A percentile compares a stretch with the other conserved stretches of the same genome.
These are phyloP conservation scores for Dothideomycetes sp. DNA, from an alignment of 2,329 filamentous ascomycete genomes.

Conservation along the genomic window DNA sequence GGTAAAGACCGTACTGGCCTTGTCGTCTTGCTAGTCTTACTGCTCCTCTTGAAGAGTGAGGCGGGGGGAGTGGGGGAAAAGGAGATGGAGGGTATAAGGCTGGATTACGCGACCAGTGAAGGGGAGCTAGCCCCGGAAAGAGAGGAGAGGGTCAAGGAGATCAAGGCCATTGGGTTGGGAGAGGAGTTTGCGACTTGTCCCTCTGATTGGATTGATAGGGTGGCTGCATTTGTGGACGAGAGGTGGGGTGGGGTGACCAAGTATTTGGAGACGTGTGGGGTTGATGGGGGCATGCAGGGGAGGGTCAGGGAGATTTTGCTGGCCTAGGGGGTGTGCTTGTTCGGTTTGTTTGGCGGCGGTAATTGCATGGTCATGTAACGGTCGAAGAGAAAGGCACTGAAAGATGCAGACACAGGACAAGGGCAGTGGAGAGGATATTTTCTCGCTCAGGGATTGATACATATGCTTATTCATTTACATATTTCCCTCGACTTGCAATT, in stretches of 20 bases:
- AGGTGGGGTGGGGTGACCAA: conserved; percentile 54
- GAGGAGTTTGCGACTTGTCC: conserved; percentile 63
- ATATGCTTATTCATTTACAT: too few species aligned
- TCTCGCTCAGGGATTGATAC: too few species aligned
- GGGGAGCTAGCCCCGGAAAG: conserved; percentile 50
- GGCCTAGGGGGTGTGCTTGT: too few species aligned
- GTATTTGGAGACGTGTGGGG: conserved; percentile 56
- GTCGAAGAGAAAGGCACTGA: too few species aligned
- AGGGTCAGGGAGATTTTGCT: conserved; percentile 6
- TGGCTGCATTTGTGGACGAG: conserved; percentile 46
- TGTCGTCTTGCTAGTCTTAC: conserved; percentile 54
- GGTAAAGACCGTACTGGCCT: conserved; percentile 80
- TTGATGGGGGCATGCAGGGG: conserved; percentile 23
- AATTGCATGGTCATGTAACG: not conserved
- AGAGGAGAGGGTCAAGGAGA: conserved; percentile 55
- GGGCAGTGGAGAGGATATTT: too few species aligned
- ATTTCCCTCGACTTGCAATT: too few species aligned
- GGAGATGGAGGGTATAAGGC: conserved; percentile 46
- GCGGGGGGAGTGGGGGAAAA: too few species aligned
- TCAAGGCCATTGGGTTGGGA: conserved; percentile 57
- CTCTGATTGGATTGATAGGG: conserved; percentile 48
- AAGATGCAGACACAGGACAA: too few species aligned
- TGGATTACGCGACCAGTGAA: conserved; percentile 62
- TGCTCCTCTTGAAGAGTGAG: too few species aligned
- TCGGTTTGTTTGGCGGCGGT: too few species aligned